Conservation (phyloP, 768 basidiomycete genomes). For the Kwoniella newhampshirensis region DNA sequence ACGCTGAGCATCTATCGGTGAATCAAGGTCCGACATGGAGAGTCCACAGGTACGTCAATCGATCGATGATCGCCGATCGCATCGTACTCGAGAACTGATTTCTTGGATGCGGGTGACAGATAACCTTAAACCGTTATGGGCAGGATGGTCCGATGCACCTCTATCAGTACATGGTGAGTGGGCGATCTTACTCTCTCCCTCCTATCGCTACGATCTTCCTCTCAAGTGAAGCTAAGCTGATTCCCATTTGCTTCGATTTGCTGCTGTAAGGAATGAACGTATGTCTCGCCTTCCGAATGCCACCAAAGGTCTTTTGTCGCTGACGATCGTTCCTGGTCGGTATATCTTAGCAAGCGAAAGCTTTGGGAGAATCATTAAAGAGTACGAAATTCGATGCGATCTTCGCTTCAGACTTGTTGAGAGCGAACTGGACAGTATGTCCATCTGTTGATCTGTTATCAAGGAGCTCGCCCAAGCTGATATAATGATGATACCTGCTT, state of each 20-base stretch:
- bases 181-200: too few relatives aligned
- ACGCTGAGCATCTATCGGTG: too few relatives aligned
- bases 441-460: neutral
- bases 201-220: too few relatives aligned
- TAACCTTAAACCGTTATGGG: constrained; percentile 50
- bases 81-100: neutral
- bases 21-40: constrained; percentile 51
- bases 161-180: constrained; percentile 52
- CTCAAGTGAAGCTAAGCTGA: too few relatives aligned
- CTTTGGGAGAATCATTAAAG: constrained; percentile 43
- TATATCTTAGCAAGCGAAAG: constrained; percentile 53
- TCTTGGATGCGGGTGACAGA: constrained; percentile 25
- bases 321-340: too few relatives aligned
- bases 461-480: neutral
- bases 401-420: constrained; percentile 53
- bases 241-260: neutral
- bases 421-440: constrained; percentile 55
- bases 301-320: too few relatives aligned
- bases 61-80: neutral
- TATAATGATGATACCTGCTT: constrained; percentile 12
- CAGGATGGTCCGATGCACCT: constrained; percentile 53
- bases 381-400: constrained; percentile 46
- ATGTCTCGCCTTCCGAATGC: constrained; percentile 4
- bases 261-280: constrained; percentile 54
- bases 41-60: constrained; percentile 45